Evolutionary conservation across 2,329 filamentous ascomycete species (phyloP).

Genomic region (Aspergillus ustus): DNA sequence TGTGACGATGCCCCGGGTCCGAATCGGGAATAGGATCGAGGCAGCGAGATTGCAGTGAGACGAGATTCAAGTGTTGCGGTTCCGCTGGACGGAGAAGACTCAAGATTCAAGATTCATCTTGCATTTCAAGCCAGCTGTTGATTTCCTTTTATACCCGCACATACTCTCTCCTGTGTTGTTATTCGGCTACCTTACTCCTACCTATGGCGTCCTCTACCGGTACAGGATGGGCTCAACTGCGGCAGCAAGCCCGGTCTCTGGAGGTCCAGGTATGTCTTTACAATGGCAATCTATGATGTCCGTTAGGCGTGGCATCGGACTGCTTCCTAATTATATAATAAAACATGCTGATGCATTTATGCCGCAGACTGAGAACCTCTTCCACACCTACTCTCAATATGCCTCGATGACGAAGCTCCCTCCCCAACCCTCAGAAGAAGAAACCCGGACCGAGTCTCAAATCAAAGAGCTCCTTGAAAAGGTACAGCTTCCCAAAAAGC

Average conservation of each 20-base stretch:
- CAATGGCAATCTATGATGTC: neutral
- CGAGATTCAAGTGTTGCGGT: neutral
- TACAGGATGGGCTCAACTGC: constrained; percentile 87
- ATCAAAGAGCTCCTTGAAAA: constrained; percentile 78
- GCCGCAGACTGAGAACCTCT: constrained; percentile 73
- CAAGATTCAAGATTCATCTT: neutral
- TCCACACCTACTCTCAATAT: constrained; percentile 83
- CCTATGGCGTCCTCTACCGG: constrained; percentile 61
- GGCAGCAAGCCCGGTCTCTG: constrained; percentile 85
- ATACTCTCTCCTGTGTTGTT: constrained; percentile 6
- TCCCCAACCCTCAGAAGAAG: constrained; percentile 82
- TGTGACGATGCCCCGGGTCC: constrained; percentile 2
- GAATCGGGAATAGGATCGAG: constrained; percentile 4
- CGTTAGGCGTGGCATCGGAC: neutral
- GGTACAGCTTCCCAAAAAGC: constrained; percentile 19
- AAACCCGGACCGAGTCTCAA: constrained; percentile 76
- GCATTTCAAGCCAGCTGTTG: neutral
- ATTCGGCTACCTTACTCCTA: neutral
- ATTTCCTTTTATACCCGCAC: neutral
- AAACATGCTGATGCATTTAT: neutral
- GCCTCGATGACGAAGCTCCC: constrained; percentile 79
- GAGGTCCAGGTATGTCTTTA: constrained; percentile 77
- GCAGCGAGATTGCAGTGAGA: neutral
- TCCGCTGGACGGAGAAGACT: constrained; percentile 17
- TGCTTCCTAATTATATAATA: neutral